These are phyloP conservation scores for Aspergillus panamensis DNA, from an alignment of 495 filamentous ascomycete species.

Conservation along the genomic window DNA sequence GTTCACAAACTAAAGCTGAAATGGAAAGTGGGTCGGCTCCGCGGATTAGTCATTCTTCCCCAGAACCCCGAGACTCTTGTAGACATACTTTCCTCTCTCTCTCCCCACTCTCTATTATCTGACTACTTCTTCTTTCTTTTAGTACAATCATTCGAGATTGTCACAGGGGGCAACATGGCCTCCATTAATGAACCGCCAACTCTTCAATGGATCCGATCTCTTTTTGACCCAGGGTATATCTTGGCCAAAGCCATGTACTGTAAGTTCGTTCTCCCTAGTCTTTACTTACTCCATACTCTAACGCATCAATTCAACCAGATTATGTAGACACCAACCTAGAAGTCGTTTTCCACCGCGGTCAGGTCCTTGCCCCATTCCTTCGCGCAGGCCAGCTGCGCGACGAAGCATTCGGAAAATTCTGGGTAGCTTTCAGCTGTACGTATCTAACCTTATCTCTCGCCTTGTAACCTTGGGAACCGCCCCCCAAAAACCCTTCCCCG, in stretches of 20 bases:
- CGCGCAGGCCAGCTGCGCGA: constrained; percentile 34
- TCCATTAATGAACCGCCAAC: constrained; percentile 10
- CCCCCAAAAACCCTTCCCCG: not conserved
- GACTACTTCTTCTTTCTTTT: not conserved
- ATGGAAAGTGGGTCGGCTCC: too few relatives aligned
- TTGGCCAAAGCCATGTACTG: constrained; percentile 33
- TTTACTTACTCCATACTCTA: not conserved
- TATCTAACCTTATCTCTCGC: not conserved
- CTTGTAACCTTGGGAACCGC: not conserved
- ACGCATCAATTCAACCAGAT: constrained; percentile 20
- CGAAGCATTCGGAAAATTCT: constrained; percentile 45
- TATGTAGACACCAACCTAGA: constrained; percentile 34
- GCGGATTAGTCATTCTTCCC: too few relatives aligned
- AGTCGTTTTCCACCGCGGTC: constrained; percentile 33
- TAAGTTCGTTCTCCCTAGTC: constrained; percentile 14
- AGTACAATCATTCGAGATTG: not conserved
- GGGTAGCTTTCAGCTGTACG: constrained; percentile 39
- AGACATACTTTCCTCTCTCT: not conserved
- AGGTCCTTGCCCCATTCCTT: constrained; percentile 38
- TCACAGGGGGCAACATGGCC: constrained; percentile 5
- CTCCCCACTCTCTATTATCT: not conserved
- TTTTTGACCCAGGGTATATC: constrained; percentile 33
- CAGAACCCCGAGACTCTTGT: too few relatives aligned
- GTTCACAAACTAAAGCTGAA: too few relatives aligned
- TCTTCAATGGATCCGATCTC: constrained; percentile 19